Conservation (phyloP, 768 basidiomycete species). For the Leccinum fibrillosum region DNA sequence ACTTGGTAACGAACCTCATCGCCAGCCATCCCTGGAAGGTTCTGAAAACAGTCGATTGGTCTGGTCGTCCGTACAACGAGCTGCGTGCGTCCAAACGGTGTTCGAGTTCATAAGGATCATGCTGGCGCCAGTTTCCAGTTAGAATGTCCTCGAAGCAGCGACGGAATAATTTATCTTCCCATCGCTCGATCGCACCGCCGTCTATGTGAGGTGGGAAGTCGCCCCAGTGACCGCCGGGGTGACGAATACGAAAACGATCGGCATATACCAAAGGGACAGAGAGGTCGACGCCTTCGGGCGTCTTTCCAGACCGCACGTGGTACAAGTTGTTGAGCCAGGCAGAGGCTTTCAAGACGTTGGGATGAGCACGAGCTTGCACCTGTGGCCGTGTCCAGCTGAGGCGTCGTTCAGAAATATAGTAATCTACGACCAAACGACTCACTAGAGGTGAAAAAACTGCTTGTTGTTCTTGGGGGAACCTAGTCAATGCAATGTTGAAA, state of each 20-base stretch:
- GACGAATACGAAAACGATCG: constrained; percentile 71
- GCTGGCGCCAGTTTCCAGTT: constrained; percentile 55
- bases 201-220: constrained; percentile 53
- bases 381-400: constrained; percentile 50
- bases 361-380: constrained; percentile 67
- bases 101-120: constrained; percentile 65
- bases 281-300: constrained; percentile 54
- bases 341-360: constrained; percentile 55
- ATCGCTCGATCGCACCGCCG: constrained; percentile 68
- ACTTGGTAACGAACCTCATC: constrained; percentile 44
- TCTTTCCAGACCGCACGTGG: constrained; percentile 37
- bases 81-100: constrained; percentile 57
- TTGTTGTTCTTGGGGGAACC: constrained; percentile 56
- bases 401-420: not conserved
- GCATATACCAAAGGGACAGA: constrained; percentile 64
- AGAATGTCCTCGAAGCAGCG: constrained; percentile 62
- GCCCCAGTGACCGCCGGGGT: constrained; percentile 58
- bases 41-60: constrained; percentile 52
- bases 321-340: constrained; percentile 66
- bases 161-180: constrained; percentile 61
- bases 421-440: constrained; percentile 17
- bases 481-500: constrained; percentile 16
- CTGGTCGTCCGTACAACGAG: constrained; percentile 59
- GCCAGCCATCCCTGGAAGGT: constrained; percentile 81
- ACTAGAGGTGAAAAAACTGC: constrained; percentile 76